Evolutionary conservation across 2,329 filamentous ascomycete genomes (phyloP).

Genomic region (Talaromyces albobiverticillius): DNA sequence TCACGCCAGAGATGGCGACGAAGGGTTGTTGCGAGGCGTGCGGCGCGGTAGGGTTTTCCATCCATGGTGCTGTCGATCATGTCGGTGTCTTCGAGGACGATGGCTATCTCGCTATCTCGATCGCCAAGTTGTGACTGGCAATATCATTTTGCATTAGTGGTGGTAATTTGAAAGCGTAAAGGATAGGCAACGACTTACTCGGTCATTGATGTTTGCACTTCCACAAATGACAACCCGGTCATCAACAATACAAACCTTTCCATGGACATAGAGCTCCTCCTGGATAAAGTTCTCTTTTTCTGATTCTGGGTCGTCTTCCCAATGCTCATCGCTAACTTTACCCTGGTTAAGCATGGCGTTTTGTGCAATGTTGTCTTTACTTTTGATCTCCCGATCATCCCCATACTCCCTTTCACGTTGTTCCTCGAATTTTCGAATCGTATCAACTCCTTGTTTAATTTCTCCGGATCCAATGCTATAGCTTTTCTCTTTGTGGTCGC

Average conservation of each 20-base stretch:
- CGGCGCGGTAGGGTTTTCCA: constrained; percentile 67
- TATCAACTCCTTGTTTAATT: constrained; percentile 32
- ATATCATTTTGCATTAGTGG: constrained; percentile 28
- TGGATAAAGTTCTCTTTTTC: constrained; percentile 90
- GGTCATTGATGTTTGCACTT: constrained; percentile 67
- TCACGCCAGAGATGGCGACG: constrained; percentile 86
- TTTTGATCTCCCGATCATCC: constrained; percentile 22
- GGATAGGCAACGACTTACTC: constrained; percentile 37
- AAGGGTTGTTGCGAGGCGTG: constrained; percentile 73
- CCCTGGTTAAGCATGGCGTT: constrained; percentile 74
- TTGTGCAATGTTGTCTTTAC: constrained; percentile 64
- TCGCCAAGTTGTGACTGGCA: constrained; percentile 71
- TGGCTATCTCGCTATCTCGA: constrained; percentile 87
- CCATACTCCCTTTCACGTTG: constrained; percentile 36
- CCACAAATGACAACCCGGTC: constrained; percentile 78
- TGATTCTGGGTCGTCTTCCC: constrained; percentile 69
- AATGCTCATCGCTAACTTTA: constrained; percentile 61
- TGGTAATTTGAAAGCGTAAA: background rate
- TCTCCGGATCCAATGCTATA: constrained; percentile 24
- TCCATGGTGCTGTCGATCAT: constrained; percentile 70
- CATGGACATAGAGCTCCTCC: constrained; percentile 94
- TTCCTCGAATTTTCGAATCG: constrained; percentile 46
- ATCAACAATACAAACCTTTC: constrained; percentile 79
- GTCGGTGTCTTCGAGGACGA: constrained; percentile 76
- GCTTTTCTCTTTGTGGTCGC: constrained; percentile 42